Base-by-base conservation (phyloP, 768 basidiomycete genomes). In the Lactifluus volemus region DNA sequence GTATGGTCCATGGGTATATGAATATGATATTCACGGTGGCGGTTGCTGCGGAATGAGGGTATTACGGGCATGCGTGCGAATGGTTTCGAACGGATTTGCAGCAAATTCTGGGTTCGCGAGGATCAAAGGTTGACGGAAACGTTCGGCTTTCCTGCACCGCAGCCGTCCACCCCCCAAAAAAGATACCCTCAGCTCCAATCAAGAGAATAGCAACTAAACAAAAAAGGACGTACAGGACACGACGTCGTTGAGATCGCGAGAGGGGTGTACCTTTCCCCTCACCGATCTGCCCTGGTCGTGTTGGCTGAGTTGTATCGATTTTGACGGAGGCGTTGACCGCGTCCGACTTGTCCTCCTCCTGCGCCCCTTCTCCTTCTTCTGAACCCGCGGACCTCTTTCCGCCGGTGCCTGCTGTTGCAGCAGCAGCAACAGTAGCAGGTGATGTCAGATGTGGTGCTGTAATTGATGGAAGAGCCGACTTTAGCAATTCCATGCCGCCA, bases 41-140 rank as follows among this genome's bases (percentile, higher is more conserved):
- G 61, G 56, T 19, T 73, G 68, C 63, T 79, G 83, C 64, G 81
- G 84, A 39, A 89, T 63, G 11, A 91, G 75, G 0, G 90, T 89
- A 68, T 92, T 92, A 70, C 85, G 79, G 2, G 85, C 88, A 70
- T 92, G 90, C 4, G 79, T 85, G 5, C 88, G 84, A 66, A 92
- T 88, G 1, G 88, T 85, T 67, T 84, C 75, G 69, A 92, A 92
- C 1, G 90, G 90, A 67, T 85, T 86, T 36, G 79, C 72, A 10
- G 81, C 71, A 68, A 84, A 92, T 42, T 81, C 79, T 5, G 85
- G 77, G 67, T 84, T 85, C 21, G 82, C 76, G 34, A 87, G 75
- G 44, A 92, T 84, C 63, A 85, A 73, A 10, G 88, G 88, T 60
- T 86, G 84, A 61, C 89, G 78, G 30, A 87, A 73, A 55, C 78